phyloP scores from a whole-genome alignment of 306 rosid genomes.

The Dryas drummondii region DNA sequence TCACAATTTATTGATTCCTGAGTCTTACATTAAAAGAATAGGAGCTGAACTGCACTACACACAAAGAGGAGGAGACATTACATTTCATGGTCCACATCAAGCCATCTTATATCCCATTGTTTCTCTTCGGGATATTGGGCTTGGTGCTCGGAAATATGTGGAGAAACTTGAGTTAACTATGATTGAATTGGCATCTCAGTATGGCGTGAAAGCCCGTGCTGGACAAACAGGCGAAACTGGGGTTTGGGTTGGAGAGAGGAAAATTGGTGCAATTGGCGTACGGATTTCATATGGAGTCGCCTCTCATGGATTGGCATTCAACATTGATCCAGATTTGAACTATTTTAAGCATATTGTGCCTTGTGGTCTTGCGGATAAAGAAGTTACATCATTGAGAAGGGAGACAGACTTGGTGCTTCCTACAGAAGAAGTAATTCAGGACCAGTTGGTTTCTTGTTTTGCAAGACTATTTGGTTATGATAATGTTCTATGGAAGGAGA shows the following conservation, averaged over 20 bases:
- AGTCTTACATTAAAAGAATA: constrained; percentile 54
- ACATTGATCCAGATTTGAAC: constrained; percentile 78
- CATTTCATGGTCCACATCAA: constrained; percentile 90
- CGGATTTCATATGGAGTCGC: constrained; percentile 72
- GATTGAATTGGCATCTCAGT: constrained; percentile 64
- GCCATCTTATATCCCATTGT: constrained; percentile 78
- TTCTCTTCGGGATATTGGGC: constrained; percentile 63
- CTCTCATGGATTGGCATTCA: constrained; percentile 88
- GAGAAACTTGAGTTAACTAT: constrained; percentile 79
- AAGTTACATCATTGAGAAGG: constrained; percentile 74
- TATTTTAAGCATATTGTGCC: constrained; percentile 84
- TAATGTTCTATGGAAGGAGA: constrained; percentile 55
- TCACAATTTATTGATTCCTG: constrained; percentile 68
- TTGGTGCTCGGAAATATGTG: constrained; percentile 74
- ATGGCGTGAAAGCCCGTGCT: constrained; percentile 70
- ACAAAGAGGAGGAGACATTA: constrained; percentile 84
- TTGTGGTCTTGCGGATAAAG: constrained; percentile 79
- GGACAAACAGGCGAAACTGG: constrained; percentile 69
- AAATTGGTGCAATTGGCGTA: constrained; percentile 91
- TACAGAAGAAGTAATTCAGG: constrained; percentile 52
- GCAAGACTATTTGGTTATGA: constrained; percentile 64
- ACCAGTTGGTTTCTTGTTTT: constrained; percentile 77
- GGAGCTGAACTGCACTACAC: constrained; percentile 84
- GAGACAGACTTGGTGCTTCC: constrained; percentile 62
- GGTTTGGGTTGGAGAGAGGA: constrained; percentile 89